phyloP scores from a whole-genome alignment of 108 stramenopile genomes.

The Craspedostauros australis region DNA sequence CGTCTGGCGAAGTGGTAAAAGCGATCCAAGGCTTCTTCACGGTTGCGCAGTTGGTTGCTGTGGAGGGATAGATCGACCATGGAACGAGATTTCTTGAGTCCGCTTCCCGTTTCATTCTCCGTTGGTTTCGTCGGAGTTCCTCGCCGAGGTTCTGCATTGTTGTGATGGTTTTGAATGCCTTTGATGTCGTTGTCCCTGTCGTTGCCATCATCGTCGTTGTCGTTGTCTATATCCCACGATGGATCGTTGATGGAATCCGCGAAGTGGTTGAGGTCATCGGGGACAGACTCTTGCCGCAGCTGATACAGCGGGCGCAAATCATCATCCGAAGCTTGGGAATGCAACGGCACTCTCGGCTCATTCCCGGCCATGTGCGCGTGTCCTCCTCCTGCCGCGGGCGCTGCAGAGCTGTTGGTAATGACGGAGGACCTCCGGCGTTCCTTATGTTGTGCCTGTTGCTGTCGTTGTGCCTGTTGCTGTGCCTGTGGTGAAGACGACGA shows the following conservation, averaged over 20 bases:
- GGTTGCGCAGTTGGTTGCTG: constrained; percentile 36
- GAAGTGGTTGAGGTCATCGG: constrained; percentile 49
- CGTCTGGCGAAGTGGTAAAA: constrained; percentile 81
- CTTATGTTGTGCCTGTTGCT: too few species aligned
- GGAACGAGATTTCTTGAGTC: constrained; percentile 40
- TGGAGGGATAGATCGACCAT: constrained; percentile 50
- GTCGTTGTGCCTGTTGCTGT: too few species aligned
- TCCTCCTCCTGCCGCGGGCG: too few species aligned
- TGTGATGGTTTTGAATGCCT: constrained; percentile 8
- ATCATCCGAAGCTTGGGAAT: constrained; percentile 33
- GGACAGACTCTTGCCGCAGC: constrained; percentile 53
- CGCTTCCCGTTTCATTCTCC: background rate
- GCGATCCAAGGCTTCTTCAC: constrained; percentile 62
- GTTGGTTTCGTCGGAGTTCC: background rate
- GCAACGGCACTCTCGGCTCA: constrained; percentile 10
- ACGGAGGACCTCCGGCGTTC: too few species aligned
- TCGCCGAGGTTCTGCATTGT: background rate
- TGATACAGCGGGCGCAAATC: constrained; percentile 38
- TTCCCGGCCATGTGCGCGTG: too few species aligned
- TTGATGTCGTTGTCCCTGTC: background rate
- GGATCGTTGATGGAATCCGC: constrained; percentile 26
- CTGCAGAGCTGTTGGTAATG: too few species aligned
- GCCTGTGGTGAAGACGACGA: too few species aligned
- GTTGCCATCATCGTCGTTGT: background rate
- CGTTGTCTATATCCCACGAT: background rate